A percentile compares a stretch with the other conserved stretches of the same genome.
Conservation (phyloP, 768 basidiomycete genomes). For the Leccinum sublutescens region DNA sequence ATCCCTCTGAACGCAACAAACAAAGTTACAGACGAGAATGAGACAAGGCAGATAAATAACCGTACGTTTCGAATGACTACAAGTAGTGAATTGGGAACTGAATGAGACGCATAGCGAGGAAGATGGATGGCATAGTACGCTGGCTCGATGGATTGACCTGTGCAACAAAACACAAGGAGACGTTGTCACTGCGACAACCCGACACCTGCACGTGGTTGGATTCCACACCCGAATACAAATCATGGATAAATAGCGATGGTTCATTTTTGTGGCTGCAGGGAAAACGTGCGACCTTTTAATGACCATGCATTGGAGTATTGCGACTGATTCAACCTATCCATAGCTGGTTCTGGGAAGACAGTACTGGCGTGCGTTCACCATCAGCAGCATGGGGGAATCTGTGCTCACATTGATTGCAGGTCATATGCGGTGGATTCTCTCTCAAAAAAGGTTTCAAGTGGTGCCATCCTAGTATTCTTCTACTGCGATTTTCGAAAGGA, state of each 20-base stretch:
- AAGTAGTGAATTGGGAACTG: background rate
- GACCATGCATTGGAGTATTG: background rate
- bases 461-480: constrained; percentile 8
- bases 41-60: background rate
- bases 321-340: background rate
- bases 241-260: constrained; percentile 1
- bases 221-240: background rate
- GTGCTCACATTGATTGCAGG: background rate
- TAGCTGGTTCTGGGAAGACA: constrained; percentile 21
- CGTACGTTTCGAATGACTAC: background rate
- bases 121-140: constrained; percentile 4
- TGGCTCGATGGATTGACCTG: constrained; percentile 16
- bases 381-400: too few species aligned
- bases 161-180: constrained; percentile 11
- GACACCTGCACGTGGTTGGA: constrained; percentile 15
- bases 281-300: constrained; percentile 11
- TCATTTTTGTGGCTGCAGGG: constrained; percentile 18
- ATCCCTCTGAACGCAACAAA: background rate
- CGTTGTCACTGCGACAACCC: constrained; percentile 5
- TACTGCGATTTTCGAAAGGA: constrained; percentile 19
- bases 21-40: background rate
- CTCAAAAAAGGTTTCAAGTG: background rate
- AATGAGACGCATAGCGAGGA: constrained; percentile 1
- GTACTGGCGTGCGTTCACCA: constrained; percentile 14
- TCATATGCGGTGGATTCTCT: constrained; percentile 10